These are phyloP conservation scores for Metschnikowia proteae DNA, from an alignment of 805 yeast genomes.

Conservation along the genomic window DNA sequence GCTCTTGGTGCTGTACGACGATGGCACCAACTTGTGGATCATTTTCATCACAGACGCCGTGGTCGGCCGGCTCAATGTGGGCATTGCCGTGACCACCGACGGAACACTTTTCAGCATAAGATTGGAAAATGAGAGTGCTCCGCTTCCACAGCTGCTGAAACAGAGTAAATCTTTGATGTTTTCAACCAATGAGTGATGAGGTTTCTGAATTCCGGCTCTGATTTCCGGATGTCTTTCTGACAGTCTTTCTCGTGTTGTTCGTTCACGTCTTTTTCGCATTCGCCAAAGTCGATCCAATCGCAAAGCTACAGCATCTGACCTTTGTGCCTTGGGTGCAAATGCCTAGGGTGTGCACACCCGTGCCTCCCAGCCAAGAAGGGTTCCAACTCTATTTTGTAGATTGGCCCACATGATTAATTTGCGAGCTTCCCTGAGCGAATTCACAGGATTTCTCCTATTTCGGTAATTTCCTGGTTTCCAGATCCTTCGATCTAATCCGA, in stretches of 20 bases:
- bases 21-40: constrained; percentile 15
- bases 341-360: not conserved
- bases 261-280: not conserved
- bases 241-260: not conserved
- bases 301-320: not conserved
- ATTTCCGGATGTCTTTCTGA: no score
- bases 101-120: not conserved
- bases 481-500: no score
- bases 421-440: no score
- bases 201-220: no score
- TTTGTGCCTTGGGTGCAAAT: constrained; percentile 1
- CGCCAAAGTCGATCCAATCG: not conserved
- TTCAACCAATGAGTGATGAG: no score
- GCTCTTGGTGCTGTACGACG: constrained; percentile 4
- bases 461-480: no score
- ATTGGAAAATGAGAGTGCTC: not conserved
- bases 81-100: constrained; percentile 8
- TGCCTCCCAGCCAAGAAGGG: not conserved
- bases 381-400: no score
- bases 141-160: no score
- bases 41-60: constrained; percentile 19
- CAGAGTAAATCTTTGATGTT: no score
- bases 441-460: no score
- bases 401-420: no score
- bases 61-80: constrained; percentile 16